A percentile compares a stretch with the other conserved stretches of the same genome.
These are phyloP conservation scores for Eremomyces bilateralis DNA, from an alignment of 495 filamentous ascomycete species.

Conservation along the genomic window DNA sequence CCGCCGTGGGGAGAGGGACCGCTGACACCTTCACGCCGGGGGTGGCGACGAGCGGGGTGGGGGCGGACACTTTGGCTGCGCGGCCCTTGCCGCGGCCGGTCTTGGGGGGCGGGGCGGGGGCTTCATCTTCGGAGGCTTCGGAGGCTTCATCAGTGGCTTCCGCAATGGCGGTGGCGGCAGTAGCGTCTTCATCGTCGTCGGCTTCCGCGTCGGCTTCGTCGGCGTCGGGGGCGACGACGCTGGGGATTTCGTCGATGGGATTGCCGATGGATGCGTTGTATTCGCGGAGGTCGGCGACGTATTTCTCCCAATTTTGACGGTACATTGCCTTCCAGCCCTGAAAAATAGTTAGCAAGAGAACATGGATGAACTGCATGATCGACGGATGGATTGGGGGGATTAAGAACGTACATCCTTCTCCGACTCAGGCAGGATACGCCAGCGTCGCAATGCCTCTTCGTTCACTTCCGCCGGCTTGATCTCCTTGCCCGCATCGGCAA, in stretches of 20 bases:
- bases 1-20: not conserved
- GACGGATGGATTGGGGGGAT: constrained; percentile 8
- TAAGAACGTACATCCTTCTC: constrained; percentile 47
- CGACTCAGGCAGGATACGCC: constrained; percentile 46
- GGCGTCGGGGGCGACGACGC: not conserved
- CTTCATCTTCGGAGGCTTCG: not conserved
- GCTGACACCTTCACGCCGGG: not conserved
- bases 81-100: constrained; percentile 1
- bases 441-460: constrained; percentile 53
- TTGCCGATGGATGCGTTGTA: constrained; percentile 1
- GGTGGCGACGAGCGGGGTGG: not conserved
- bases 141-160: not conserved
- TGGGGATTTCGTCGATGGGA: not conserved
- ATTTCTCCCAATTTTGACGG: constrained; percentile 46
- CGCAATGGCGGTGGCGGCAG: not conserved
- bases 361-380: no score
- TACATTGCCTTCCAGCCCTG: constrained; percentile 26
- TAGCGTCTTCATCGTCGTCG: not conserved
- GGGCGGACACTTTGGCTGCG: constrained; percentile 1
- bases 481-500: constrained; percentile 60
- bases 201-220: not conserved
- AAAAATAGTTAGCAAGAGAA: constrained; percentile 1
- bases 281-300: constrained; percentile 27
- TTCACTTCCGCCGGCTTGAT: constrained; percentile 25
- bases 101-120: not conserved